phyloP scores from a whole-genome alignment of 768 basidiomycete genomes.

The Paxillus ammoniavirescens region DNA sequence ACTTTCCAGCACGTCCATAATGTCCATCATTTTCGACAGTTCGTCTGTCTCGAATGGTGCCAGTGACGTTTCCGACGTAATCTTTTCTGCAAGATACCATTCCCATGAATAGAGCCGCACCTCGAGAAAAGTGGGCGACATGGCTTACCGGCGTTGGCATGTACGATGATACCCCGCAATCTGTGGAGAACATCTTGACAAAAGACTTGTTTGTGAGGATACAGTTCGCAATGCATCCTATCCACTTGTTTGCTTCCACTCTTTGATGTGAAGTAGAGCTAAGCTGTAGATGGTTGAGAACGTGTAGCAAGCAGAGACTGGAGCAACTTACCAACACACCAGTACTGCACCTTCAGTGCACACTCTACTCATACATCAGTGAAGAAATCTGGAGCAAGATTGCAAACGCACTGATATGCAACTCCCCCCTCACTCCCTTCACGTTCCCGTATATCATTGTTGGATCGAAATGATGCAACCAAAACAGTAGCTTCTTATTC shows the following conservation, averaged over 20 bases:
- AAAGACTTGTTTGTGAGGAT: no score
- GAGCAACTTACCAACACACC: conserved; percentile 8
- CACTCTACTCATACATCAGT: conserved; percentile 7
- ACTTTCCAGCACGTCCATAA: no score
- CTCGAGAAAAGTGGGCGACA: no score
- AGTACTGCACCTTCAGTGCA: conserved; percentile 23
- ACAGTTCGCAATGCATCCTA: conserved; percentile 3
- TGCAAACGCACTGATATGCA: no score
- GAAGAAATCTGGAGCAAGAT: background rate
- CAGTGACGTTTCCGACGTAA: conserved; percentile 9
- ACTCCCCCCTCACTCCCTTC: no score
- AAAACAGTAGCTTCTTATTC: no score
- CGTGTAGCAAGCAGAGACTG: background rate
- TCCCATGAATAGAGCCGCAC: background rate
- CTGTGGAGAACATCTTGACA: background rate
- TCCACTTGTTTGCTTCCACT: background rate
- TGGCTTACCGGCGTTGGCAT: no score
- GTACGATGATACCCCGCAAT: background rate
- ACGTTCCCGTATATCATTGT: no score
- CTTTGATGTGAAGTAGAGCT: no score
- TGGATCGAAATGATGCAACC: no score
- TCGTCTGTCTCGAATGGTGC: conserved; percentile 10
- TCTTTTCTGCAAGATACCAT: conserved; percentile 6
- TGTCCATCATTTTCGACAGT: conserved; percentile 1
- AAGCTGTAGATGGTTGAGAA: no score